A percentile compares a stretch with the other conserved stretches of the same genome.
These are phyloP conservation scores for Psidium friedrichsthalianum DNA, from an alignment of 345 rosid genomes.

Conservation along the genomic window DNA sequence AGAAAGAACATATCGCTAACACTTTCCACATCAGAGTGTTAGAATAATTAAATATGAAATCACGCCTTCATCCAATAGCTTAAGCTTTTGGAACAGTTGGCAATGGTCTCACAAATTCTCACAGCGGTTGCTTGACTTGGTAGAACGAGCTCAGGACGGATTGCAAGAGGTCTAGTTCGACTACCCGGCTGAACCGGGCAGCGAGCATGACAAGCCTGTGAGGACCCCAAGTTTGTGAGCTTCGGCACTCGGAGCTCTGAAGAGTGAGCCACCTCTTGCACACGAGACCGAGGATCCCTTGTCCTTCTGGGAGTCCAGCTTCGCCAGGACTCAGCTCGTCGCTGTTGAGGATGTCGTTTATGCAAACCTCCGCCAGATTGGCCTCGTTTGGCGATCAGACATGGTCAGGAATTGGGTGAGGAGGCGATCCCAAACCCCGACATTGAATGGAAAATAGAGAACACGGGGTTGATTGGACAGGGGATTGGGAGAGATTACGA, in stretches of 20 bases:
- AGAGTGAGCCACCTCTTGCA: conserved; percentile 80
- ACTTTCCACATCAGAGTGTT: too few relatives aligned
- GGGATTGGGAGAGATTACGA: not conserved
- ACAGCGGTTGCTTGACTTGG: conserved; percentile 2
- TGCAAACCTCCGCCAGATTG: conserved; percentile 8
- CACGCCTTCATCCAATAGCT: too few relatives aligned
- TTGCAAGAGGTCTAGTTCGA: conserved; percentile 82
- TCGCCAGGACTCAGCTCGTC: conserved; percentile 68
- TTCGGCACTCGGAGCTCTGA: conserved; percentile 84
- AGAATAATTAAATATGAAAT: too few relatives aligned
- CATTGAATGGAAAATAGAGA: not conserved
- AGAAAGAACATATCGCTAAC: too few relatives aligned
- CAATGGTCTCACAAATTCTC: too few relatives aligned
- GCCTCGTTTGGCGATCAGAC: not conserved
- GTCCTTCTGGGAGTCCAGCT: conserved; percentile 58
- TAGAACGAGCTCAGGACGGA: conserved; percentile 70
- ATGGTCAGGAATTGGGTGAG: not conserved
- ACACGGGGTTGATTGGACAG: not conserved
- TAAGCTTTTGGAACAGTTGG: too few relatives aligned
- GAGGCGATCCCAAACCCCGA: not conserved
- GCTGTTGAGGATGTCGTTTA: conserved; percentile 61
- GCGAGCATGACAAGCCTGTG: conserved; percentile 79
- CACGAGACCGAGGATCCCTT: conserved; percentile 73
- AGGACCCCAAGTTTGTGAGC: conserved; percentile 72
- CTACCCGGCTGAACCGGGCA: conserved; percentile 55